Evolutionary conservation across 768 basidiomycete species (phyloP), one percentile per base, ranked within the genome.

Genomic region (Termitomyces sp.): DNA sequence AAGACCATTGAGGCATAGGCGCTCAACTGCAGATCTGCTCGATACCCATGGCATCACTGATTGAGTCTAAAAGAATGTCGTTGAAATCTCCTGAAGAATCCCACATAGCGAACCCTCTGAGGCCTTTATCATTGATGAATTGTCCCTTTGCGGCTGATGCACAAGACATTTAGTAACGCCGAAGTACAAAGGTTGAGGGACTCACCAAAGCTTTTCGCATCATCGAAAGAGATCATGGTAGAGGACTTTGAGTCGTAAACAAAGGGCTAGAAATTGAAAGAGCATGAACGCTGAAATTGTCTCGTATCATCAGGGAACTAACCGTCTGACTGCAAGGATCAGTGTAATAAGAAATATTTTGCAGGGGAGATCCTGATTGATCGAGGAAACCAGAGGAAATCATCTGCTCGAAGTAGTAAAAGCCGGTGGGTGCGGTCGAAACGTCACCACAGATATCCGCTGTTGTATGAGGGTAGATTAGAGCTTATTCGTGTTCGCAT

Each of bases 241-340:
- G 82, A 66, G 0, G 74, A 73, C 1, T 66, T 72, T 4, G 75
- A 54, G 64, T 86, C 76, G 68, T 89, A 91, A 17, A 91, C 78
- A 56, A 79, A 88, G 0, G 88, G 83, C 86, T 90, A 60, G 5
- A 44, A 17, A 55, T 35, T 44, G 7, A 52, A 30, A 11, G 9
- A 42, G 11, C 19, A 43, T 52, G 30, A 59, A 21, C 49, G 46
- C 21, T n/a, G n/a, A 21, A 27, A 23, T 19, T 25, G 35, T 3
- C 9, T 35, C 11, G 11, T 14, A 43, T 37, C n/a, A 28, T 49
- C 19, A n/a, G 64, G n/a, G 35, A 8, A 73, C 83, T 32, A 59
- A 91, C 89, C 50, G 89, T 91, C 68, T 89, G 81, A 59, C 81
- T 85, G 74, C 89, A 91, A 3, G 73, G 65, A 60, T 91, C 88